phyloP scores from a whole-genome alignment of 1,139 yeast species.

The Candida tropicalis region DNA sequence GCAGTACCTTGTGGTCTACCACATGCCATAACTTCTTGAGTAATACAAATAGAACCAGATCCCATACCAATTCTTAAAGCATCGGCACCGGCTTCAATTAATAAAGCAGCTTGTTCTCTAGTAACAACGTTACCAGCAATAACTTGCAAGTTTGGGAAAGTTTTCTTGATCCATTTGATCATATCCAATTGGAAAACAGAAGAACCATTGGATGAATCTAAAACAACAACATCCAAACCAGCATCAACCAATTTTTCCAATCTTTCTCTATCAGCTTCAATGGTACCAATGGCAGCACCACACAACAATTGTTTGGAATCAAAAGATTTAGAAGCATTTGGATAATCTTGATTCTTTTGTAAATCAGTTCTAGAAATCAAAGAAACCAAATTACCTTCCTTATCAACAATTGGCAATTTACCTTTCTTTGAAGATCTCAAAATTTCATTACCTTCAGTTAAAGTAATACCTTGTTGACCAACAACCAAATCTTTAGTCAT shows the following conservation, averaged over 20 bases:
- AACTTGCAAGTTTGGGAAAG: slow-evolving; percentile 78
- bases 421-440: slow-evolving; percentile 95
- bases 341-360: slow-evolving; percentile 93
- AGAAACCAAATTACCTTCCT: slow-evolving; percentile 74
- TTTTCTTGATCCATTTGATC: slow-evolving; percentile 87
- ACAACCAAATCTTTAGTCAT: slow-evolving; percentile 92
- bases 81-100: slow-evolving; percentile 96
- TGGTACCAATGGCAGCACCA: slow-evolving; percentile 99
- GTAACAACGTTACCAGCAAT: slow-evolving; percentile 98
- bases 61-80: slow-evolving; percentile 99
- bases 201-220: slow-evolving; percentile 98
- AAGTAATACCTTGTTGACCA: slow-evolving; percentile 78
- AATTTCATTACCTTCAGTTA: slow-evolving; percentile 85
- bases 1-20: slow-evolving; percentile 99
- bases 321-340: slow-evolving; percentile 91
- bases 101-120: slow-evolving; percentile 96
- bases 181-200: slow-evolving; percentile 91
- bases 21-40: slow-evolving; percentile 99
- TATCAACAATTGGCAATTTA: slow-evolving; percentile 91
- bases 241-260: slow-evolving; percentile 85
- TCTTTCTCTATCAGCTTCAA: slow-evolving; percentile 86
- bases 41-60: slow-evolving; percentile 97
- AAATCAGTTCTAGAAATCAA: slow-evolving; percentile 94
- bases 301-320: slow-evolving; percentile 93
- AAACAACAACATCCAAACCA: slow-evolving; percentile 93